phyloP scores from a whole-genome alignment of 768 basidiomycete genomes.

The Suillus tomentosus region DNA sequence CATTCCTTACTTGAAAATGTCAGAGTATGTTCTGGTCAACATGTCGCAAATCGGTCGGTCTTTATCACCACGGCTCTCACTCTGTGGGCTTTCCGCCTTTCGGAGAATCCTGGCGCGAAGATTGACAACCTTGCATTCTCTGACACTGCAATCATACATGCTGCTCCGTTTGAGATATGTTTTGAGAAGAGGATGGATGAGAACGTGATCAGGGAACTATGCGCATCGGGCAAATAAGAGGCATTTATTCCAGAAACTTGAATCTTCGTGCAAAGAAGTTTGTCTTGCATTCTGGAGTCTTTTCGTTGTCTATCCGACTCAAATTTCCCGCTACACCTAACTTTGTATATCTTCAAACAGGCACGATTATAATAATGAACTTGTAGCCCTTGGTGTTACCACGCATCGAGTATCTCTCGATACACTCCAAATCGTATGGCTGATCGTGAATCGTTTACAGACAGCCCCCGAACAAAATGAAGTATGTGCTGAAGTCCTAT shows the following conservation, averaged over 20 bases:
- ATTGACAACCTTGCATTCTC: slow-evolving; percentile 65
- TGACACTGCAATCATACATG: slow-evolving; percentile 59
- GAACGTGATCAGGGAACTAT: slow-evolving; percentile 8
- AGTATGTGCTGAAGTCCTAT: no score
- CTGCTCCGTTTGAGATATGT: slow-evolving; percentile 53
- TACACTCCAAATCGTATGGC: no score
- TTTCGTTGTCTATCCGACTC: no score
- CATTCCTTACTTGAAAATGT: neutral
- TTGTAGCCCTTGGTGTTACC: no score
- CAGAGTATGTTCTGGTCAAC: slow-evolving; percentile 60
- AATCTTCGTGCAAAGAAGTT: no score
- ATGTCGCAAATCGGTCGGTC: slow-evolving; percentile 46
- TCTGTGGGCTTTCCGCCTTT: slow-evolving; percentile 62
- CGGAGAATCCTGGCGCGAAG: slow-evolving; percentile 46
- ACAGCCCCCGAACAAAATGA: no score
- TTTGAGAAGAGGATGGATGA: slow-evolving; percentile 47
- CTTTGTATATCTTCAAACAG: no score
- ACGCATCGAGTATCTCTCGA: no score
- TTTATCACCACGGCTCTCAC: slow-evolving; percentile 63
- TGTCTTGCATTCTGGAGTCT: no score
- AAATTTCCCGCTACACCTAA: no score
- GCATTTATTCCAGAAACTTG: neutral
- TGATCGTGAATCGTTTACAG: no score
- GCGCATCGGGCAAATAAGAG: neutral
- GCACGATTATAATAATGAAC: no score